Percentiles rank a stretch among this genome's conserved stretches.
phyloP scores from a whole-genome alignment of 139 green algal genomes.

The Volvox africanus region DNA sequence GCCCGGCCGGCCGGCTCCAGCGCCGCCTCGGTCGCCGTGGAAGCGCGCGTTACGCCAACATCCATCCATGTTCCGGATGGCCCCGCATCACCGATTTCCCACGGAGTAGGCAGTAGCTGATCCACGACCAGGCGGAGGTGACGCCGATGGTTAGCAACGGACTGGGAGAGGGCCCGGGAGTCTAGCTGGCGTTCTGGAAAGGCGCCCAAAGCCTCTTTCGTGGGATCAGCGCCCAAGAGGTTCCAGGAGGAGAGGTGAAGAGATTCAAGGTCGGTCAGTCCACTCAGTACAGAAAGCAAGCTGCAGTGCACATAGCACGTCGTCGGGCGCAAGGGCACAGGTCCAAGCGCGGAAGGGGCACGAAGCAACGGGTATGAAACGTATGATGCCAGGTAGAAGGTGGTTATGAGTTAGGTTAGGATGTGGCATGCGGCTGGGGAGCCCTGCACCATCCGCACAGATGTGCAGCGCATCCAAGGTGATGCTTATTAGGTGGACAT shows the following conservation, averaged over 20 bases:
- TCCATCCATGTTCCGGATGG: too few relatives aligned
- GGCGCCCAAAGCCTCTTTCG: not conserved
- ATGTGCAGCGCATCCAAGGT: too few relatives aligned
- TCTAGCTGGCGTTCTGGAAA: not conserved
- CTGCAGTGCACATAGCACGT: not conserved
- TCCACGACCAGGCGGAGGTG: not conserved
- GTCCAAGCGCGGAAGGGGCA: too few relatives aligned
- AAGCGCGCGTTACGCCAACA: too few relatives aligned
- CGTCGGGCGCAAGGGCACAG: too few relatives aligned
- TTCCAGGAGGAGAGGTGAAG: slow-evolving; percentile 44
- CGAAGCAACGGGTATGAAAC: too few relatives aligned
- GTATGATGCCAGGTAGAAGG: too few relatives aligned
- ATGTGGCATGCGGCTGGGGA: too few relatives aligned
- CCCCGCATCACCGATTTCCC: too few relatives aligned
- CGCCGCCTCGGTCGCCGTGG: not conserved
- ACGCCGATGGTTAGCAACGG: not conserved
- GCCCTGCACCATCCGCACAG: too few relatives aligned
- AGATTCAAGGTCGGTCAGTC: not conserved
- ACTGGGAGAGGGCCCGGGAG: not conserved
- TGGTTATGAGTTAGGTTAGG: too few relatives aligned
- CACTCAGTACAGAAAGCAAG: not conserved
- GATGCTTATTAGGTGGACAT: too few relatives aligned
- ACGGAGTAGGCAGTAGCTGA: not conserved
- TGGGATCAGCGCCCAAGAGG: not conserved
- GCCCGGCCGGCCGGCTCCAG: not conserved